A percentile compares a stretch with the other conserved stretches of the same genome.
Conservation (phyloP, 2,329 filamentous ascomycete species). For the Apiospora hydei region DNA sequence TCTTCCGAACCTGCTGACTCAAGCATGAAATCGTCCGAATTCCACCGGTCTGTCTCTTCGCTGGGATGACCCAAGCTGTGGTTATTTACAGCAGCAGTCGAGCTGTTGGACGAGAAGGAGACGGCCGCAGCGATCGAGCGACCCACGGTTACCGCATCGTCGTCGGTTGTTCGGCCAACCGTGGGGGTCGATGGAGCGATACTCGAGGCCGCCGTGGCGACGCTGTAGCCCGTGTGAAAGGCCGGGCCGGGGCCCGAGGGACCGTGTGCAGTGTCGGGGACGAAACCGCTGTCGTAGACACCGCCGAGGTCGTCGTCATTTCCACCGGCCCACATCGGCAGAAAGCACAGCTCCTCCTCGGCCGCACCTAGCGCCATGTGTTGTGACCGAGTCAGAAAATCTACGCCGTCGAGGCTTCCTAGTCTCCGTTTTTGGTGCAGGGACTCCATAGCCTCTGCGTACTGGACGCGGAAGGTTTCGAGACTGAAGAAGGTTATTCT, state of each 20-base stretch:
- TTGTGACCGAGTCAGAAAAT: conserved; percentile 45
- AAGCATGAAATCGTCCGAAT: not conserved
- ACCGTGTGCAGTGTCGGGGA: conserved; percentile 40
- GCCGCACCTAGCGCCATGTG: conserved; percentile 61
- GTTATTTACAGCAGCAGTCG: not conserved
- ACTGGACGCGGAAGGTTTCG: conserved; percentile 25
- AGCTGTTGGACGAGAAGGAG: not conserved
- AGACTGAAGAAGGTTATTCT: not conserved
- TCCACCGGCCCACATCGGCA: conserved; percentile 72
- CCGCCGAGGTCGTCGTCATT: conserved; percentile 58
- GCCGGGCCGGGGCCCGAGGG: conserved; percentile 42
- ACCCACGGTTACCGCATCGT: not conserved
- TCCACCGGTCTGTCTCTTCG: not conserved
- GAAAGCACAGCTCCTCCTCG: conserved; percentile 65
- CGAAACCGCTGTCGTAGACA: conserved; percentile 49
- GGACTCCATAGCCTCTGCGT: conserved; percentile 26
- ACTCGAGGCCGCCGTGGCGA: conserved; percentile 32
- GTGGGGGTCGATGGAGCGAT: conserved; percentile 31
- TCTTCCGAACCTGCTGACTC: too few relatives aligned
- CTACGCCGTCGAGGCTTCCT: conserved; percentile 35
- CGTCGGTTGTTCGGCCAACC: conserved; percentile 14
- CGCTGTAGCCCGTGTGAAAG: conserved; percentile 41
- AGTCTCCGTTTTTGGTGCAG: conserved; percentile 36
- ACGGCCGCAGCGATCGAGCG: not conserved
- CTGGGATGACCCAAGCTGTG: not conserved